phyloP scores from a whole-genome alignment of 306 rosid species.

The Mimosa bimucronata region DNA sequence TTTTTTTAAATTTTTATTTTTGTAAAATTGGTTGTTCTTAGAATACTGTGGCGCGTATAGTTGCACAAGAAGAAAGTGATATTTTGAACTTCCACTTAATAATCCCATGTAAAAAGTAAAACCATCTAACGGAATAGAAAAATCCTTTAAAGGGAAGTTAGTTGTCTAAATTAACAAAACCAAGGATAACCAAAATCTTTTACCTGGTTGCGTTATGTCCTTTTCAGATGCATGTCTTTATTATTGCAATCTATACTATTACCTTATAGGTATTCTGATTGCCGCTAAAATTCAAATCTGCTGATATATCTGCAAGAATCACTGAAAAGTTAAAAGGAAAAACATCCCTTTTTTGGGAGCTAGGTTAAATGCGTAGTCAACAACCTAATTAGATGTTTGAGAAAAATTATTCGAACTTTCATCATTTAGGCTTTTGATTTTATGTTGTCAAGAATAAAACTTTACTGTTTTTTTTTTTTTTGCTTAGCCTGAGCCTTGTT shows the following conservation, averaged over 20 bases:
- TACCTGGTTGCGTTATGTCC: slow-evolving; percentile 12
- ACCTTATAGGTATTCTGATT: background rate
- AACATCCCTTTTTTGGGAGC: no score
- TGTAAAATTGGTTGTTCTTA: slow-evolving; percentile 18
- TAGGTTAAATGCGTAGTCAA: no score
- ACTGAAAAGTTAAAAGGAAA: background rate
- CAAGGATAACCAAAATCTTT: background rate
- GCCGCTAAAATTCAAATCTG: background rate
- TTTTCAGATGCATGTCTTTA: background rate
- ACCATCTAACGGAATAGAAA: slow-evolving; percentile 13
- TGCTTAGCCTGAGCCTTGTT: no score
- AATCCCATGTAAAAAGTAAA: background rate
- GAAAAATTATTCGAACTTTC: no score
- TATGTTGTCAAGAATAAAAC: no score
- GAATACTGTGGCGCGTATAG: background rate
- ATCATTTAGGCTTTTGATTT: no score
- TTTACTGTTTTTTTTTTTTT: no score
- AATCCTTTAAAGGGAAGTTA: slow-evolving; percentile 3
- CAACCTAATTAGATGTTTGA: no score
- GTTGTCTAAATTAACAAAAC: background rate
- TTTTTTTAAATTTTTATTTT: background rate
- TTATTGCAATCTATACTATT: background rate
- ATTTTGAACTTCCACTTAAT: background rate
- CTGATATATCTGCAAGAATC: background rate
- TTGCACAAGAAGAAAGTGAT: slow-evolving; percentile 18